Percentiles rank a stretch among this genome's conserved stretches.
Evolutionary conservation across 2,329 filamentous ascomycete species (phyloP).

Genomic region (Cladophialophora chaetospira): DNA sequence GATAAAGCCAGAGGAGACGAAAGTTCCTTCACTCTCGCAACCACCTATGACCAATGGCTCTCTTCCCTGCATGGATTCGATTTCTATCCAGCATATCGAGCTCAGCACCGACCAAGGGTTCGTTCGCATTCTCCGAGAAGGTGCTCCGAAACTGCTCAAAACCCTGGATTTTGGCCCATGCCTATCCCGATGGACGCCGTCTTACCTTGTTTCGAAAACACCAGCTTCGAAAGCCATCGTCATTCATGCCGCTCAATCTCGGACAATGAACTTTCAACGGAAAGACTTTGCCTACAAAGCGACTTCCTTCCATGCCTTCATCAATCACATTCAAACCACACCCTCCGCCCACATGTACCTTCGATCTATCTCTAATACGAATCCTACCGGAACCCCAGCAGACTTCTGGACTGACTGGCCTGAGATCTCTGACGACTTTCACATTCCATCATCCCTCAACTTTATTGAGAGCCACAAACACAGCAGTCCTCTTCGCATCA

Average conservation of each 20-base stretch:
- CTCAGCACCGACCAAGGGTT: conserved; percentile 48
- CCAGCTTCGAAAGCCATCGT: conserved; percentile 66
- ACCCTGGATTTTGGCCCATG: conserved; percentile 69
- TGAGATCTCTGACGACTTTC: conserved; percentile 67
- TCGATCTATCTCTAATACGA: conserved; percentile 70
- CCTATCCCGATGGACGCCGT: conserved; percentile 65
- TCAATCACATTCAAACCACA: conserved; percentile 54
- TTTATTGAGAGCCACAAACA: conserved; percentile 66
- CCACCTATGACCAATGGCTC: not conserved
- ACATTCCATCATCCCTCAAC: conserved; percentile 63
- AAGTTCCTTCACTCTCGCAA: conserved; percentile 16
- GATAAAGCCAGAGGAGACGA: conserved; percentile 26
- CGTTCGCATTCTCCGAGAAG: conserved; percentile 56
- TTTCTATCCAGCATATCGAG: conserved; percentile 18
- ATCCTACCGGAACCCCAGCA: conserved; percentile 70
- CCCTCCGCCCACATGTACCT: conserved; percentile 69
- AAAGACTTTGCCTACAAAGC: conserved; percentile 82
- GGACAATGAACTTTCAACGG: conserved; percentile 74
- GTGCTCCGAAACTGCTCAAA: conserved; percentile 67
- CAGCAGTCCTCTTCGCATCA: conserved; percentile 78
- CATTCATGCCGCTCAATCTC: conserved; percentile 68
- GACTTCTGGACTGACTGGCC: conserved; percentile 72
- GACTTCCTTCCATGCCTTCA: conserved; percentile 66
- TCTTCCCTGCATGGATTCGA: not conserved
- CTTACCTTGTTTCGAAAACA: conserved; percentile 66